These are phyloP conservation scores for Prototheca wickerhamii DNA, from an alignment of 163 green algal species.

Conservation along the genomic window DNA sequence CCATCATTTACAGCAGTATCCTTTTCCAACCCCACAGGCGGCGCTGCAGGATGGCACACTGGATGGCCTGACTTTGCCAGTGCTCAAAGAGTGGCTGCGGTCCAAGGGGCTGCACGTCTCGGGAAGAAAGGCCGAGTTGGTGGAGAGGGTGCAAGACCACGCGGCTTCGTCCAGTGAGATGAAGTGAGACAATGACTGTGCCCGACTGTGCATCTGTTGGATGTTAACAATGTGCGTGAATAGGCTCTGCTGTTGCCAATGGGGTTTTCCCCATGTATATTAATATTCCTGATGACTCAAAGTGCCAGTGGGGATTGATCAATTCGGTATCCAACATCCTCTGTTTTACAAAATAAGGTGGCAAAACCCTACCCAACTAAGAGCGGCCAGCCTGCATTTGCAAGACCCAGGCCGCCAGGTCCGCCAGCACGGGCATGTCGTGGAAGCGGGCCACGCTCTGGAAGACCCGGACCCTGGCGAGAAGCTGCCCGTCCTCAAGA, in stretches of 20 bases:
- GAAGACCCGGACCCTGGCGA: background rate
- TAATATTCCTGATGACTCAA: too few species aligned
- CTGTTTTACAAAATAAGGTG: too few species aligned
- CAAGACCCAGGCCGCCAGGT: background rate
- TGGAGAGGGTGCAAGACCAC: slow-evolving; percentile 1
- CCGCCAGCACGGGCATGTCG: background rate
- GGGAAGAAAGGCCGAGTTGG: slow-evolving; percentile 15
- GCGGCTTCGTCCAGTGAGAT: background rate
- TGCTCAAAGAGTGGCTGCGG: slow-evolving; percentile 10
- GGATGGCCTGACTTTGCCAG: background rate
- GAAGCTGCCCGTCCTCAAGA: slow-evolving; percentile 13
- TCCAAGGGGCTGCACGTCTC: background rate
- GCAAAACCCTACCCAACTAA: too few species aligned
- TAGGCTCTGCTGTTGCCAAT: too few species aligned
- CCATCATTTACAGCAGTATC: background rate
- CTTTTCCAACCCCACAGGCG: background rate
- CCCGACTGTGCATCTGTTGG: too few species aligned
- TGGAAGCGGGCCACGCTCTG: background rate
- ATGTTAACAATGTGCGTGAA: background rate
- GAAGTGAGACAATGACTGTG: too few species aligned
- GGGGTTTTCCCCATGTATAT: too few species aligned
- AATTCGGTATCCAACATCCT: too few species aligned
- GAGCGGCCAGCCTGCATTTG: background rate
- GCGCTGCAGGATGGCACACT: slow-evolving; percentile 1
- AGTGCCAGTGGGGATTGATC: too few species aligned